Percentiles rank a stretch among this genome's conserved stretches.
Conservation (phyloP, 176 grass and related monocot species). For the Oryza rufipogon region DNA sequence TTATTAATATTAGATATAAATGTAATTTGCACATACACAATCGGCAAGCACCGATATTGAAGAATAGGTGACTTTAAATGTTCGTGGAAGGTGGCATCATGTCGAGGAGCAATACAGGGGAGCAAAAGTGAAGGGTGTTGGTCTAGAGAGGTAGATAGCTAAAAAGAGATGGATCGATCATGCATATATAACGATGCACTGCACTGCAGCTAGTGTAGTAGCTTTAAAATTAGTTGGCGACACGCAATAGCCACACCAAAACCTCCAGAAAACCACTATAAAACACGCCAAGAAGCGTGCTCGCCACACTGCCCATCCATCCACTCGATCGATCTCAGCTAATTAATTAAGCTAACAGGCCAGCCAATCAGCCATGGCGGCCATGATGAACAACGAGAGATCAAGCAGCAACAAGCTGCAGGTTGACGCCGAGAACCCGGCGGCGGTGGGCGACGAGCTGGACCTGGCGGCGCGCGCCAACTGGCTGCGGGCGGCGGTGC, state of each 20-base stretch:
- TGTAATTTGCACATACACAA: not conserved
- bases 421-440: conserved; percentile 42
- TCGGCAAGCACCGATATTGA: not conserved
- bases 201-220: not conserved
- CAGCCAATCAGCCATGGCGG: not conserved
- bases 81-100: not conserved
- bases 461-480: conserved; percentile 9
- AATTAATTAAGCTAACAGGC: no score
- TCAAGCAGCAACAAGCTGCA: not conserved
- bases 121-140: not conserved
- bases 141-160: not conserved
- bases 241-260: conserved; percentile 20
- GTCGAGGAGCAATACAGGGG: not conserved
- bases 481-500: conserved; percentile 3
- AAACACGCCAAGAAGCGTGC: conserved; percentile 50
- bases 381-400: conserved; percentile 18
- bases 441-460: not conserved
- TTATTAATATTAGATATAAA: not conserved
- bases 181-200: not conserved
- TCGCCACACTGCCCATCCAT: conserved; percentile 46
- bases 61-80: not conserved
- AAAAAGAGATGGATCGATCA: not conserved
- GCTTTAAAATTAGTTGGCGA: not conserved
- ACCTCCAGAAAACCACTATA: conserved; percentile 36
- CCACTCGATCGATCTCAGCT: not conserved